Evolutionary conservation across 805 yeast genomes (phyloP).

Genomic region (Ogataea nakhonphanomensis): DNA sequence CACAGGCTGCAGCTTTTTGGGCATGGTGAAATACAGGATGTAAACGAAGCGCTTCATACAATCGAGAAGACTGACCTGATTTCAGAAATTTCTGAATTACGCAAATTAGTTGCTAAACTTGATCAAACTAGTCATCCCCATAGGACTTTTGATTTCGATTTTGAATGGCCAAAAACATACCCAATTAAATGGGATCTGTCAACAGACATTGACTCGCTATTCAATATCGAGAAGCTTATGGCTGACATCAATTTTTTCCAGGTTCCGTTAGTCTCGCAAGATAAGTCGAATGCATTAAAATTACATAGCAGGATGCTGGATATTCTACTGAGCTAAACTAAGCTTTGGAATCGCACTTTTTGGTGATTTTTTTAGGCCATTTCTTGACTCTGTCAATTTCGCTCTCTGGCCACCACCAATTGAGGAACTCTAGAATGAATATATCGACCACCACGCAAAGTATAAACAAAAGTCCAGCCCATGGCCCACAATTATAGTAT

Average conservation of each 20-base stretch:
- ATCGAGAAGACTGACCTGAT: neutral
- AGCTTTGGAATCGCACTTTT: neutral
- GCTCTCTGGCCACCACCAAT: slow-evolving; percentile 64
- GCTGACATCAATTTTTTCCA: neutral
- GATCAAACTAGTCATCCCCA: no score
- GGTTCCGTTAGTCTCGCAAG: neutral
- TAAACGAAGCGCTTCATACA: neutral
- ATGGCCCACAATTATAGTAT: slow-evolving; percentile 67
- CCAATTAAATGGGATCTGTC: slow-evolving; percentile 1
- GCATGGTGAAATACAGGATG: neutral
- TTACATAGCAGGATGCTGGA: slow-evolving; percentile 1
- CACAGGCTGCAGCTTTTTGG: slow-evolving; percentile 4
- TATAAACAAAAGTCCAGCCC: slow-evolving; percentile 84
- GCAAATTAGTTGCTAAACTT: neutral
- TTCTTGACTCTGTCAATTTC: slow-evolving; percentile 72
- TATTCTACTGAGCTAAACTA: slow-evolving; percentile 1
- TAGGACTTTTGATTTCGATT: no score
- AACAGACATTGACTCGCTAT: neutral
- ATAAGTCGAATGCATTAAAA: slow-evolving; percentile 2
- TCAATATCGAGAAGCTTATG: neutral
- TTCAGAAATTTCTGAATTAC: neutral
- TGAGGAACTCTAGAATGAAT: slow-evolving; percentile 58
- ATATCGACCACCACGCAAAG: slow-evolving; percentile 80
- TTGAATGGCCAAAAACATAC: neutral
- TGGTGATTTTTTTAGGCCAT: slow-evolving; percentile 58